Evolutionary conservation across 1,284 basidiomycete species (phyloP), one percentile per base, ranked within the genome.

Genomic region (Earliella scabrosa): DNA sequence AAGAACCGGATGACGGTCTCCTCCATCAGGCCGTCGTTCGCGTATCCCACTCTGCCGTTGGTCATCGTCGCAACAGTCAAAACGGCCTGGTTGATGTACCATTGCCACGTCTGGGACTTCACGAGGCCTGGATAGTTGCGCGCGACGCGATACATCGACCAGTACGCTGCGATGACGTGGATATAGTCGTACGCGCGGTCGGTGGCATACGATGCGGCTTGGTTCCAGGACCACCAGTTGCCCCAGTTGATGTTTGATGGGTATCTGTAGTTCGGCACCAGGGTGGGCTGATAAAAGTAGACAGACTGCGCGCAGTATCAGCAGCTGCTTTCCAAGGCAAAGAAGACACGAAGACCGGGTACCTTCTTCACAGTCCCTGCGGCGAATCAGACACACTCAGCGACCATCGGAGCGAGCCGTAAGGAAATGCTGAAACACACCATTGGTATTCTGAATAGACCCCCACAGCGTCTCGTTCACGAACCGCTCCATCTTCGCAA

Each of bases 161-260:
- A 85, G 60, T 85, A 83, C 0, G 81, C 80, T 2, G 80, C 82
- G 32, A 74, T 71, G 57, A 85, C 82, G 58, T 85, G 83, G 21
- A 83, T 78, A 62, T 84, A 85, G 66, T 85, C 82, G 57, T 84
- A 85, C 2, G 78, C 82, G n/a, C 83, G 78, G 50, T 80, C 78
- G 1, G 73, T 77, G 1, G 78, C 77, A 58, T 72, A 83, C 0
- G 82, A 77, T 0, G 69, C 75, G 0, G 77, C 79, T 63, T 78
- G 71, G 58, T 81, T 76, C 82, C 82, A 85, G 0, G 81, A 82
- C 80, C 81, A 84, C 82, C 82, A 83, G 56, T 80, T 77, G 4
- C 76, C 75, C 80, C 80, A 85, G 64, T 77, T 65, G 46, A 83
- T 79, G 21, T 63, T 72, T 1, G 74, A 71, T 2, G 82, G 82